Evolutionary conservation across 495 filamentous ascomycete species (phyloP), one percentile per base, ranked within the genome.

Genomic region (Aspergillus indologenus): DNA sequence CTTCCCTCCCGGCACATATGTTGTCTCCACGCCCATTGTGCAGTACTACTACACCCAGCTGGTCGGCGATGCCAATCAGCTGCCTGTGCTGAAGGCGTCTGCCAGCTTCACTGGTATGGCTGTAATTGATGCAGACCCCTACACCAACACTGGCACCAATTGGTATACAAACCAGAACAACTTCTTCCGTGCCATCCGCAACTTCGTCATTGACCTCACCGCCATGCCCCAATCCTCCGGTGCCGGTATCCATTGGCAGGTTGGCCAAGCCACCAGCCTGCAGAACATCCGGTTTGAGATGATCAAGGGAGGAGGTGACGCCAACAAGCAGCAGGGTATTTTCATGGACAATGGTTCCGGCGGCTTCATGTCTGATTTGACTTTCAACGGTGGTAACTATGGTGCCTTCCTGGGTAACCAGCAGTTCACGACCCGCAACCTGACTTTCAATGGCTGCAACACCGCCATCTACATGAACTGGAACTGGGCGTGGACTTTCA

Each of bases 141-240:
- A 98, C 68, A 65, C 81, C 26, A 72, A 77, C 6, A 65, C 70
- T 9, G 87, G 84, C 21, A 68, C 63, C 58, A 87, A 89, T 68
- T 90, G 87, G 85, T 96, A 87, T 75, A 91, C 87, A 62, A 96
- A 96, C 72, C 88, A 96, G 75, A 98, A 98, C 85, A 97, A 98
- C 79, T 98, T 98, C 81, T 98, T 91, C 83, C 91, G 94, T 47
- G 89, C 95, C 65, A 79, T 98, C 62, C 90, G 95, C 71, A 98
- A 98, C 78, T 89, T 98, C 64, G 81, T 91, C 65, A 87, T 98
- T 70, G 94, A 98, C 69, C 72, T 92, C 46, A 91, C 83, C 26
- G 82, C 76, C 14, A 84, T 89, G 82, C 87, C 89, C 15, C 63
- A 77, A 52, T 77, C 71, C 44, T 65, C 70, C 3, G 90, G 88